Conservation (phyloP, 73 alveolate genomes). For the Tetrahymena thermophila region DNA sequence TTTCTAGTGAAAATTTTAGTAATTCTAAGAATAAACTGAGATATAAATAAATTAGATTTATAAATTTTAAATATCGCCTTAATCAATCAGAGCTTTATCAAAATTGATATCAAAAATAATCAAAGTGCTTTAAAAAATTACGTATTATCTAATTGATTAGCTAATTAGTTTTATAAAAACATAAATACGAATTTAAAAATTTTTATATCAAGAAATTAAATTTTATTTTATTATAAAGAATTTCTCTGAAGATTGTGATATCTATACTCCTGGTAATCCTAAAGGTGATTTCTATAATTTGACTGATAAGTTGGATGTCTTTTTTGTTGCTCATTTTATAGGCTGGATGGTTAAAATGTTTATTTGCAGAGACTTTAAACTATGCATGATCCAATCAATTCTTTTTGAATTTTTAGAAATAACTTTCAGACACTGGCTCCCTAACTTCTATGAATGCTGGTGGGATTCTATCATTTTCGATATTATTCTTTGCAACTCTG, state of each 20-base stretch:
- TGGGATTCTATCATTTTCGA: slow-evolving; percentile 88
- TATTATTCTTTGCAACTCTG: slow-evolving; percentile 69
- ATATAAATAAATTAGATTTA: too few species aligned
- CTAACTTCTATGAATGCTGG: slow-evolving; percentile 91
- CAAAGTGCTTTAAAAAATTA: background rate
- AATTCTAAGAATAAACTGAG: background rate
- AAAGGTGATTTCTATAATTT: slow-evolving; percentile 51
- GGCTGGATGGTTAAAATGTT: slow-evolving; percentile 83
- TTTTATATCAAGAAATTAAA: background rate
- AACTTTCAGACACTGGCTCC: slow-evolving; percentile 81
- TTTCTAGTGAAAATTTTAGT: background rate
- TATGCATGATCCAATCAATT: slow-evolving; percentile 61
- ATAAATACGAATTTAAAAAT: too few species aligned
- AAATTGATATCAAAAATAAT: background rate
- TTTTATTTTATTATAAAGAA: slow-evolving; percentile 10
- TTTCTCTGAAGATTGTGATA: slow-evolving; percentile 73
- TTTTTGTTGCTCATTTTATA: slow-evolving; percentile 69
- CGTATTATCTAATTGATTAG: background rate
- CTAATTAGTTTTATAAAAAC: background rate
- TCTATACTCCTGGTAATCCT: slow-evolving; percentile 74
- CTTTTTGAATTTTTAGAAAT: slow-evolving; percentile 74
- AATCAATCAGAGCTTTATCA: background rate
- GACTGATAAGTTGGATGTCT: slow-evolving; percentile 61
- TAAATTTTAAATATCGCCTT: background rate
- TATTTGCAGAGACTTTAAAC: slow-evolving; percentile 73